Evolutionary conservation across 352 stramenopile genomes (phyloP).

Genomic region (Elongisporangium prolatum): DNA sequence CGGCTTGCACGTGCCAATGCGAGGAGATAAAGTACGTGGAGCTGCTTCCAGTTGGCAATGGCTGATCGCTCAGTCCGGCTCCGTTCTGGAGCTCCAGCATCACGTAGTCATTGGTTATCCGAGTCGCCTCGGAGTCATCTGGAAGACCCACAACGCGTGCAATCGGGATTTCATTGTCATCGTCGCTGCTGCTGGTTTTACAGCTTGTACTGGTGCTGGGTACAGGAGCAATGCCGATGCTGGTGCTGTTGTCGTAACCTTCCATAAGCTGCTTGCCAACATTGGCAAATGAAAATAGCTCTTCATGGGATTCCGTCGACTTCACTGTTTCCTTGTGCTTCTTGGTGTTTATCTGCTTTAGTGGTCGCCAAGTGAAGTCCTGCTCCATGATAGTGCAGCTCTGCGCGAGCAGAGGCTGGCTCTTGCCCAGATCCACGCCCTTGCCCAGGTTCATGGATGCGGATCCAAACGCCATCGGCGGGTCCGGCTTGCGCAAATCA

Average conservation of each 20-base stretch:
- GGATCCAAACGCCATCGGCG: background rate
- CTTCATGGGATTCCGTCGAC: background rate
- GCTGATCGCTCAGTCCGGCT: slow-evolving; percentile 35
- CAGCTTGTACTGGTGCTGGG: background rate
- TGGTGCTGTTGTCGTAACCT: background rate
- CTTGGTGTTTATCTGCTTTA: background rate
- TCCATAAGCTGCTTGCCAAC: background rate
- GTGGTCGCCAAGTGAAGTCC: slow-evolving; percentile 34
- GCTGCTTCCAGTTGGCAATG: slow-evolving; percentile 16
- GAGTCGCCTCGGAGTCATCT: slow-evolving; percentile 7
- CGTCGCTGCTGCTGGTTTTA: background rate
- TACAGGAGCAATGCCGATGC: background rate
- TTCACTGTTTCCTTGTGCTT: slow-evolving; percentile 5
- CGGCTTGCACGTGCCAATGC: slow-evolving; percentile 69
- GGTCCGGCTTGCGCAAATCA: slow-evolving; percentile 36
- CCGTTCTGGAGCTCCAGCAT: slow-evolving; percentile 78
- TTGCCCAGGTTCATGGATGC: slow-evolving; percentile 14
- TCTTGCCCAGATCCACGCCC: slow-evolving; percentile 12
- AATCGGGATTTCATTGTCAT: slow-evolving; percentile 41
- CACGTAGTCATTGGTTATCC: slow-evolving; percentile 71
- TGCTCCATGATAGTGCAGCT: slow-evolving; percentile 45
- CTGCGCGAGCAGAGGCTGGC: slow-evolving; percentile 28
- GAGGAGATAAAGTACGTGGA: slow-evolving; percentile 84
- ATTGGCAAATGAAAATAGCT: background rate
- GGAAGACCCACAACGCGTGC: slow-evolving; percentile 43